These are phyloP conservation scores for Torulaspora franciscae DNA, from an alignment of 805 yeast species.

Conservation along the genomic window DNA sequence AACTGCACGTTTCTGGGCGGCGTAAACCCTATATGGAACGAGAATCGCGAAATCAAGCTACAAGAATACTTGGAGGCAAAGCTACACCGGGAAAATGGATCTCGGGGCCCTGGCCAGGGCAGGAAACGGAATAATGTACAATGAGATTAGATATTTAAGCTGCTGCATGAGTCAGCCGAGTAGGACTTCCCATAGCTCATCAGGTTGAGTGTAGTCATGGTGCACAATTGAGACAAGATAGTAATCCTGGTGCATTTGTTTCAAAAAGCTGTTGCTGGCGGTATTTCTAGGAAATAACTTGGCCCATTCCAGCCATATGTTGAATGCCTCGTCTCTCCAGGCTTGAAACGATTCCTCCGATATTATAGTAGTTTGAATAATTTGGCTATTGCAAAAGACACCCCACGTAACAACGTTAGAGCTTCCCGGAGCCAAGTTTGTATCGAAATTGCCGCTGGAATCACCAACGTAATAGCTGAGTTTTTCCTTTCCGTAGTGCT, in stretches of 20 bases:
- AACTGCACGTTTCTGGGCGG: constrained; percentile 39
- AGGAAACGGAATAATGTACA: constrained; percentile 19
- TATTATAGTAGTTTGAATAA: constrained; percentile 85
- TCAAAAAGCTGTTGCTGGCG: constrained; percentile 57
- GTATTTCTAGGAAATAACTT: constrained; percentile 56
- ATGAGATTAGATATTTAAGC: background rate
- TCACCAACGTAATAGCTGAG: constrained; percentile 77
- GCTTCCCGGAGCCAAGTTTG: constrained; percentile 51
- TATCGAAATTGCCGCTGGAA: constrained; percentile 48
- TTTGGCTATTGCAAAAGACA: constrained; percentile 85
- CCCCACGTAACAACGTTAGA: constrained; percentile 97
- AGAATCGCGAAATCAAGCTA: constrained; percentile 32
- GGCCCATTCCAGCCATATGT: constrained; percentile 90
- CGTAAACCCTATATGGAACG: constrained; percentile 38
- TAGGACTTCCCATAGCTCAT: constrained; percentile 71
- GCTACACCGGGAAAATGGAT: constrained; percentile 18
- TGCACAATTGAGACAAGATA: constrained; percentile 80
- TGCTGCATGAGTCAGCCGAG: constrained; percentile 18
- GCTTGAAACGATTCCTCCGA: constrained; percentile 91
- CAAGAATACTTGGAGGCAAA: constrained; percentile 30
- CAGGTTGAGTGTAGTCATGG: constrained; percentile 71
- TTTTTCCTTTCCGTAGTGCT: constrained; percentile 36
- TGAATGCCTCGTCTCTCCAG: constrained; percentile 94
- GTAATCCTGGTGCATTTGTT: constrained; percentile 55
- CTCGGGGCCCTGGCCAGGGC: constrained; percentile 1